These are phyloP conservation scores for Didymella segeticola DNA, from an alignment of 2,329 filamentous ascomycete genomes.

Conservation along the genomic window DNA sequence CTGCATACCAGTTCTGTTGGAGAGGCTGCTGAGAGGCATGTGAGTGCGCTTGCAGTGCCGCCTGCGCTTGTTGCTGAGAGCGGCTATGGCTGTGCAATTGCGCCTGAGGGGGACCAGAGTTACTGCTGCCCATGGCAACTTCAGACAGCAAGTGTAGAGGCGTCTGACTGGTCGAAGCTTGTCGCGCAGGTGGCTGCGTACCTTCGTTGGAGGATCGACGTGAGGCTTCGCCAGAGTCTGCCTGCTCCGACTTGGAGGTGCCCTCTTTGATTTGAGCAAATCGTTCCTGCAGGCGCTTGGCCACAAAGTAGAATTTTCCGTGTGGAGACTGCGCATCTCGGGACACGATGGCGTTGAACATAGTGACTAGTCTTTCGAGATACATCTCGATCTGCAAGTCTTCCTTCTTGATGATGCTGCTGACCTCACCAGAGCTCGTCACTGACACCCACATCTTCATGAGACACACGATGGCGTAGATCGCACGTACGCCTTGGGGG, in stretches of 20 bases:
- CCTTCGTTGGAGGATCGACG: conserved; percentile 26
- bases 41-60: conserved; percentile 33
- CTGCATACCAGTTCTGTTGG: conserved; percentile 40
- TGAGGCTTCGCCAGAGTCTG: conserved; percentile 31
- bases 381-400: conserved; percentile 56
- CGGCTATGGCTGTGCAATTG: conserved; percentile 15
- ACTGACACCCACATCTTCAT: conserved; percentile 67
- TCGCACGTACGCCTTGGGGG: conserved; percentile 57
- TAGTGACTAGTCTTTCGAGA: conserved; percentile 54
- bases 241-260: conserved; percentile 37
- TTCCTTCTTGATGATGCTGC: conserved; percentile 57
- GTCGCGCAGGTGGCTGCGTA: conserved; percentile 27
- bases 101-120: conserved; percentile 16
- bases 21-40: conserved; percentile 28
- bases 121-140: conserved; percentile 49
- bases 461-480: conserved; percentile 64
- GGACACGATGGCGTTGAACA: conserved; percentile 54
- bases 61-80: conserved; percentile 34
- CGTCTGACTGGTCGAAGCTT: conserved; percentile 43
- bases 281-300: conserved; percentile 54
- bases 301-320: conserved; percentile 57
- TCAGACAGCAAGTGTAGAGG: conserved; percentile 49
- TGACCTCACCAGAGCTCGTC: conserved; percentile 57
- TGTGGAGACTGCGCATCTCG: conserved; percentile 53
- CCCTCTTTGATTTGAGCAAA: conserved; percentile 55